These are phyloP conservation scores for Aspergillus glaucus DNA, from an alignment of 2,329 filamentous ascomycete species.

Conservation along the genomic window DNA sequence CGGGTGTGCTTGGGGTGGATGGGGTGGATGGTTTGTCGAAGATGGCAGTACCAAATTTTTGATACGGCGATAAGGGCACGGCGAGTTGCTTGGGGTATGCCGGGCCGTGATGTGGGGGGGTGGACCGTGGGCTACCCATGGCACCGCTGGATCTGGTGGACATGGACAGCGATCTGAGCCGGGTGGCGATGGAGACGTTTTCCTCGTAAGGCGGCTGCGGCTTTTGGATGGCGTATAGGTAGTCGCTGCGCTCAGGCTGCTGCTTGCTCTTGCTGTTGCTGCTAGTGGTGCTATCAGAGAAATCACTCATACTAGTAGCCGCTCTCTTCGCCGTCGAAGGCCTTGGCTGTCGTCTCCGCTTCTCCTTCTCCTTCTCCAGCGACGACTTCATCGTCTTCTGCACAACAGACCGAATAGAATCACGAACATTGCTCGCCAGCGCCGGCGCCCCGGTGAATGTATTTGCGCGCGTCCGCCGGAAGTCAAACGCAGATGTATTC, in stretches of 20 bases:
- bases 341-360: conserved; percentile 6
- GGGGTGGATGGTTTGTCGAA: conserved; percentile 22
- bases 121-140: conserved; percentile 1
- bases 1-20: conserved; percentile 14
- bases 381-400: conserved; percentile 22
- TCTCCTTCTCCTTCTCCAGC: conserved; percentile 6
- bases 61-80: conserved; percentile 30
- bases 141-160: conserved; percentile 8
- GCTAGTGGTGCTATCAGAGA: not conserved
- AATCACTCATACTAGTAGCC: not conserved
- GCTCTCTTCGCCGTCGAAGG: conserved; percentile 10
- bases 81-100: conserved; percentile 21
- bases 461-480: conserved; percentile 16
- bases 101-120: conserved; percentile 3
- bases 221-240: too few relatives aligned
- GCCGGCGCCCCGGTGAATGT: conserved; percentile 1
- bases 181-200: not conserved
- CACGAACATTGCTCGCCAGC: conserved; percentile 10
- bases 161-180: conserved; percentile 8
- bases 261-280: not conserved
- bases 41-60: conserved; percentile 30
- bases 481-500: conserved; percentile 12
- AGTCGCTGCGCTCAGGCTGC: too few relatives aligned
- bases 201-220: conserved; percentile 3
- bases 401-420: conserved; percentile 31